Conservation (phyloP, 192 early-diverging fungal species). For the Haplosporangium gracile region DNA sequence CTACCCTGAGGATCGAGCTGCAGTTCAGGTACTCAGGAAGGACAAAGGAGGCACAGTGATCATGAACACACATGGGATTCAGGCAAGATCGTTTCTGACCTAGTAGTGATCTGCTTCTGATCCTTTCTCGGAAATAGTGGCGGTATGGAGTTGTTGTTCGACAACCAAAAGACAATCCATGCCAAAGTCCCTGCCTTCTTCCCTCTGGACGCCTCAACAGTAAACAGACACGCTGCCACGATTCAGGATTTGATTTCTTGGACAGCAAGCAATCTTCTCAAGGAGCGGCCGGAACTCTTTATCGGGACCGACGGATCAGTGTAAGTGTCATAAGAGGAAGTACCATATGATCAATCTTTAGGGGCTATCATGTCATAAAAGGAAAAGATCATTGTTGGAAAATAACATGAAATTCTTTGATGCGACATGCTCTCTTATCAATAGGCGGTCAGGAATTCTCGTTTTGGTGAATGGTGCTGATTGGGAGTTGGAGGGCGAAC, state of each 20-base stretch:
- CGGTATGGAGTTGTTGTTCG: constrained; percentile 94
- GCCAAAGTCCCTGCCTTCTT: constrained; percentile 63
- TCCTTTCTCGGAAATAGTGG: constrained; percentile 65
- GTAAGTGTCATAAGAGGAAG: constrained; percentile 59
- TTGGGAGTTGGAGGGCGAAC: constrained; percentile 95
- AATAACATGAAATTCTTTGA: background rate
- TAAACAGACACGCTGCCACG: constrained; percentile 58
- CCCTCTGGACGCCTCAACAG: constrained; percentile 30
- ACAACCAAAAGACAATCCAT: constrained; percentile 73
- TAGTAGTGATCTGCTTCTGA: background rate
- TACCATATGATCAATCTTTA: background rate
- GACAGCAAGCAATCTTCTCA: constrained; percentile 77
- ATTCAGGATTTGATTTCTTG: constrained; percentile 79
- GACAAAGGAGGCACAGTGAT: background rate
- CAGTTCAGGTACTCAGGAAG: constrained; percentile 44
- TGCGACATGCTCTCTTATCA: background rate
- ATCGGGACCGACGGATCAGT: constrained; percentile 80
- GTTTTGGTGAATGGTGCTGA: constrained; percentile 96
- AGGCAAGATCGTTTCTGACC: background rate
- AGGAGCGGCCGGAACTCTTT: constrained; percentile 89
- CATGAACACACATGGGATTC: background rate
- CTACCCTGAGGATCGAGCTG: constrained; percentile 36
- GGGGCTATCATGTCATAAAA: too few species aligned
- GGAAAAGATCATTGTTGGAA: background rate
- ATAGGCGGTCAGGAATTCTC: constrained; percentile 93